Base-by-base conservation (phyloP, 2,329 filamentous ascomycete genomes). In the Fusarium camptoceras region DNA sequence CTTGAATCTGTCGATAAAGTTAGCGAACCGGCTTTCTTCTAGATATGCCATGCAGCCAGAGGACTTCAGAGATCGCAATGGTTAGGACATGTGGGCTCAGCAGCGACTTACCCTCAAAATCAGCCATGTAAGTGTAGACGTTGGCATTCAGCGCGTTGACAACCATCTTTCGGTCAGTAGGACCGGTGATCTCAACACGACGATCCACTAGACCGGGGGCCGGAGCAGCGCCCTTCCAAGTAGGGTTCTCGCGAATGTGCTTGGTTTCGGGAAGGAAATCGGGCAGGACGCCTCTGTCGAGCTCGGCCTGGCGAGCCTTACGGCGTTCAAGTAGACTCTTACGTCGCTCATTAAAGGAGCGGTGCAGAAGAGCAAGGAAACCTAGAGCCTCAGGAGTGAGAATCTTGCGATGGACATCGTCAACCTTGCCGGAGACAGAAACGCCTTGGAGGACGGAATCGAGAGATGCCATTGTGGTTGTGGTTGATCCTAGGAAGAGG, bases 121-220 rank as follows among this genome's bases (percentile, higher is more conserved):
- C 96, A 49, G 96, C 96, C 96, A 99, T 99, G 78, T 98, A 99
- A 59, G 95, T 98, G 92, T 93, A 98, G 25, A 98, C 96, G 77
- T 98, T 89, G 47, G 95, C 91, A 82, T 98, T 99, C 79, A 98
- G 79, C 12, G 96, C 96, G 81, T 99, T 99, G 69, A 98, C 93
- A 49, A 98, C 94, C 96, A 99, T 99, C 88, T 98, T 99, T 74
- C 96, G 89, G 83, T 98, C 96, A 9, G 94, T 98, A 2, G 96
- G 96, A 11, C 96, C 96, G 8, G 96, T 99, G 78, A 98, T 99
- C 85, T 99, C 96, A 31, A 98, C 93, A 66, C 96, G 90, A 72
- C 96, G 91, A 84, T 99, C 96, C 46, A 97, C 90, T 59, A 98
- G 88, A 62, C 96, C 96, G 0, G 96, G 95, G 10, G 95, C 96